Evolutionary conservation across 2,329 filamentous ascomycete genomes (phyloP), one percentile per base, ranked within the genome.

Genomic region (Dichotomopilus funicola): DNA sequence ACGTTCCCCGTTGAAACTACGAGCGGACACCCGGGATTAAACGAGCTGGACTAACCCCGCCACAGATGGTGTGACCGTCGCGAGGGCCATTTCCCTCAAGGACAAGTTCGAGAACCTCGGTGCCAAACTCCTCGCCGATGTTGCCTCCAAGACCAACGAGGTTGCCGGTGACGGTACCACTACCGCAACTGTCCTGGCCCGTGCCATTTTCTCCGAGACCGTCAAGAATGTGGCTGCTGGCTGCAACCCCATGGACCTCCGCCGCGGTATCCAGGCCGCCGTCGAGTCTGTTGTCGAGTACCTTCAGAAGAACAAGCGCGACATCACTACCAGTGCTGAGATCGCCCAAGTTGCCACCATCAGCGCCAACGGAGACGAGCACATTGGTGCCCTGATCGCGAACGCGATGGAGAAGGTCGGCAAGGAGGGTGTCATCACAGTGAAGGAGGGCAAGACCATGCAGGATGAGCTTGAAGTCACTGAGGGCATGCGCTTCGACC

Each of bases 91-190:
- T 69, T 84, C 83, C 62, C 85, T 99, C 64, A 86, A 99, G 82
- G 94, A 99, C 82, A 97, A 97, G 79, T 99, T 96, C 75, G 94
- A 99, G 80, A 99, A 99, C 81, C 89, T 99, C 66, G 94, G 94
- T 73, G 94, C 94, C 68, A 88, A 89, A 71, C 85, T 99, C 64
- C 85, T 99, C 66, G 91, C 97, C 78, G 94, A 99, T 75, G 94
- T 99, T 65, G 94, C 94, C 68, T 94, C 89, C 71, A 99, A 99
- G 86, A 99, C 94, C 71, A 99, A 99, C 81, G 94, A 99, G 79
- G 86, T 91, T 66, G 94, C 94, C 65, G 94, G 94, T 87, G 94
- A 99, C 74, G 94, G 94, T 76, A 99, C 94, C 67, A 99, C 94
- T 63, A 96, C 91, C 63, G 94, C 94, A 63, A 99, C 94, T 62